These are phyloP conservation scores for Xylariales sp. DNA, from an alignment of 2,329 filamentous ascomycete species.

Conservation along the genomic window DNA sequence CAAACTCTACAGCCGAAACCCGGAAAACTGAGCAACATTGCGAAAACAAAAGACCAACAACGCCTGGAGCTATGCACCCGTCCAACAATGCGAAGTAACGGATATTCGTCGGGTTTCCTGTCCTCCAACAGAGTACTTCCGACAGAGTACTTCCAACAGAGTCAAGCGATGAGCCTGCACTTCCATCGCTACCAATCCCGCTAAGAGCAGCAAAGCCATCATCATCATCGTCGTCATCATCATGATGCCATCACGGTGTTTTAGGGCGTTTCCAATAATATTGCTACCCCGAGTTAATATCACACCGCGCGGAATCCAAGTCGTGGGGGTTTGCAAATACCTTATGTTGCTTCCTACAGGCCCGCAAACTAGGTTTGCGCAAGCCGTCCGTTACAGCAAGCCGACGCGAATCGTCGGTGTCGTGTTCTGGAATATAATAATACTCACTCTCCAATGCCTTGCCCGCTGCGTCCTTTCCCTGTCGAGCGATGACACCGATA, in stretches of 20 bases:
- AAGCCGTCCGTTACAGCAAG: conserved; percentile 87
- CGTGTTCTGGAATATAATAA: conserved; percentile 92
- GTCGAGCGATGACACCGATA: conserved; percentile 87
- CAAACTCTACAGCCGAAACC: conserved; percentile 11
- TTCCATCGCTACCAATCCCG: conserved; percentile 5
- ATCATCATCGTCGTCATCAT: not conserved
- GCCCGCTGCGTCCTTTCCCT: conserved; percentile 96
- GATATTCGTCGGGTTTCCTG: conserved; percentile 8
- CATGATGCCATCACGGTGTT: conserved; percentile 60
- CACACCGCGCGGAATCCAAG: conserved; percentile 21
- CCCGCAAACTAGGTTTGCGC: conserved; percentile 87
- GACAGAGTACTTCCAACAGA: conserved; percentile 7
- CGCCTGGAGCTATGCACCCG: conserved; percentile 40
- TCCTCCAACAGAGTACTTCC: conserved; percentile 6
- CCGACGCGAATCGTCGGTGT: conserved; percentile 80
- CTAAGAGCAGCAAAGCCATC: conserved; percentile 4
- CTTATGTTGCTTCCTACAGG: conserved; percentile 97
- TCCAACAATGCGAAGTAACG: conserved; percentile 34
- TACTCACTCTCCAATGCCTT: conserved; percentile 95
- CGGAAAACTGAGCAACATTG: not conserved
- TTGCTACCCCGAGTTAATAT: conserved; percentile 61
- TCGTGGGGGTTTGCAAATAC: conserved; percentile 63
- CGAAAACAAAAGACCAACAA: conserved; percentile 28
- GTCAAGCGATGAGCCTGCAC: not conserved
- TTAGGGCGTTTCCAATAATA: conserved; percentile 76